A percentile compares a stretch with the other conserved stretches of the same genome.
These are phyloP conservation scores for Tillandsia leiboldiana DNA, from an alignment of 176 grass and related monocot species.

Conservation along the genomic window DNA sequence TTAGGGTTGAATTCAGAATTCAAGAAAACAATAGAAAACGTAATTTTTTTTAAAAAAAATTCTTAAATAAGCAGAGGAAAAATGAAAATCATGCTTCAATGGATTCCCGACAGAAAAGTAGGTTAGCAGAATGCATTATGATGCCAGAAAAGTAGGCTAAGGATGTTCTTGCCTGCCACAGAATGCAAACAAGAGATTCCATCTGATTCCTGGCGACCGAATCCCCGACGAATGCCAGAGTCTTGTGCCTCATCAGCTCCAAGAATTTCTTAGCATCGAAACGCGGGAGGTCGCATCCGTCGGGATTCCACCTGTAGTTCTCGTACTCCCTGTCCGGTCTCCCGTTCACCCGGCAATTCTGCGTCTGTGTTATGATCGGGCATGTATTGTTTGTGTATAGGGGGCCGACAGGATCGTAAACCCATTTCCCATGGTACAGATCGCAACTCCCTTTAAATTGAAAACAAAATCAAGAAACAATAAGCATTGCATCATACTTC, in stretches of 20 bases:
- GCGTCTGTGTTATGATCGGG: constrained; percentile 80
- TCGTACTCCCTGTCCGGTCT: constrained; percentile 80
- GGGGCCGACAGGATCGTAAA: constrained; percentile 48
- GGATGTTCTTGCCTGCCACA: constrained; percentile 68
- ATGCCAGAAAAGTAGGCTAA: background rate
- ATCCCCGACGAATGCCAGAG: constrained; percentile 81
- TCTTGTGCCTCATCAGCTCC: constrained; percentile 88
- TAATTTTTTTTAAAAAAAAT: too few species aligned
- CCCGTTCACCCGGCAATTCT: constrained; percentile 91
- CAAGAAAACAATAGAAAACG: too few species aligned
- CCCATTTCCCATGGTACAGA: constrained; percentile 70
- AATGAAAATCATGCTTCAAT: too few species aligned
- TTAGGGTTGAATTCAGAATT: too few species aligned
- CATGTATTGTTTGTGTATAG: constrained; percentile 90
- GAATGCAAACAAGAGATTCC: constrained; percentile 86
- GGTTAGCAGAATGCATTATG: background rate
- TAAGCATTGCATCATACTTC: background rate
- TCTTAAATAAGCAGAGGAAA: too few species aligned
- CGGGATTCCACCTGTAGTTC: constrained; percentile 87
- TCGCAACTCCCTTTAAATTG: constrained; percentile 49
- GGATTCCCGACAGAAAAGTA: background rate
- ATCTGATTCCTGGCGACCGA: constrained; percentile 93
- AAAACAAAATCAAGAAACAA: constrained; percentile 2
- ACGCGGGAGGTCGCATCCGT: constrained; percentile 53
- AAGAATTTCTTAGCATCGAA: constrained; percentile 76